These are phyloP conservation scores for Phanerodontia chrysosporium DNA, from an alignment of 768 basidiomycete species.

Conservation along the genomic window DNA sequence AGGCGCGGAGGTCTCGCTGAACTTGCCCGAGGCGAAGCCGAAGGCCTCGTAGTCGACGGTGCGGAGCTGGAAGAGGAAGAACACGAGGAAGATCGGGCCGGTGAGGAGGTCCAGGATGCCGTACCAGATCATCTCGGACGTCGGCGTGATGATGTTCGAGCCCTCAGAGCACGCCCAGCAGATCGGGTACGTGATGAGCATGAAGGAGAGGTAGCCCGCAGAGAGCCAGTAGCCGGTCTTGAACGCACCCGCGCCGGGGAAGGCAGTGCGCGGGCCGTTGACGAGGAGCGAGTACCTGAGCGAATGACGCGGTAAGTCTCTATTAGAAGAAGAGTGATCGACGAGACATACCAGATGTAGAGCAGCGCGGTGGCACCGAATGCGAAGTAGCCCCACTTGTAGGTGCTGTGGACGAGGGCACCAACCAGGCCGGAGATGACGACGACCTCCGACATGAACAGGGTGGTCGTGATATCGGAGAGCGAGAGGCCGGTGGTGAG, in stretches of 20 bases:
- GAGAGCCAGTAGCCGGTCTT: slow-evolving; percentile 27
- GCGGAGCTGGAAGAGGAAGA: slow-evolving; percentile 24
- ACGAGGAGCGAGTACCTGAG: slow-evolving; percentile 28
- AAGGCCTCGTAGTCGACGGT: slow-evolving; percentile 23
- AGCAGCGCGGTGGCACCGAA: slow-evolving; percentile 44
- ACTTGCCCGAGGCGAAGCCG: slow-evolving; percentile 23
- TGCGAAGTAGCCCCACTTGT: slow-evolving; percentile 48
- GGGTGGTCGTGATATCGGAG: slow-evolving; percentile 39
- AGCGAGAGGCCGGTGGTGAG: slow-evolving; percentile 43
- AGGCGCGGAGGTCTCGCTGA: slow-evolving; percentile 13
- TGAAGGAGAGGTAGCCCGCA: slow-evolving; percentile 43
- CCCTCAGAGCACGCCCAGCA: slow-evolving; percentile 54
- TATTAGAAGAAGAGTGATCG: not conserved
- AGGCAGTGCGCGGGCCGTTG: slow-evolving; percentile 25
- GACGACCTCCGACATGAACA: slow-evolving; percentile 43
- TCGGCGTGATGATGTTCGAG: slow-evolving; percentile 42
- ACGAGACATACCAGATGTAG: slow-evolving; percentile 28
- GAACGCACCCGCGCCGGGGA: slow-evolving; percentile 20
- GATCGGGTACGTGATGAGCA: slow-evolving; percentile 54
- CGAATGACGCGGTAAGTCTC: not conserved
- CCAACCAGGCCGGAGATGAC: slow-evolving; percentile 43
- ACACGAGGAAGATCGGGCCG: slow-evolving; percentile 32
- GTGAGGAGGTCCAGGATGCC: slow-evolving; percentile 41
- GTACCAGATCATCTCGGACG: slow-evolving; percentile 52
- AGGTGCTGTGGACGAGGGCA: slow-evolving; percentile 40